Evolutionary conservation across 2,329 filamentous ascomycete species (phyloP).

Genomic region (Botrytis paeoniae): DNA sequence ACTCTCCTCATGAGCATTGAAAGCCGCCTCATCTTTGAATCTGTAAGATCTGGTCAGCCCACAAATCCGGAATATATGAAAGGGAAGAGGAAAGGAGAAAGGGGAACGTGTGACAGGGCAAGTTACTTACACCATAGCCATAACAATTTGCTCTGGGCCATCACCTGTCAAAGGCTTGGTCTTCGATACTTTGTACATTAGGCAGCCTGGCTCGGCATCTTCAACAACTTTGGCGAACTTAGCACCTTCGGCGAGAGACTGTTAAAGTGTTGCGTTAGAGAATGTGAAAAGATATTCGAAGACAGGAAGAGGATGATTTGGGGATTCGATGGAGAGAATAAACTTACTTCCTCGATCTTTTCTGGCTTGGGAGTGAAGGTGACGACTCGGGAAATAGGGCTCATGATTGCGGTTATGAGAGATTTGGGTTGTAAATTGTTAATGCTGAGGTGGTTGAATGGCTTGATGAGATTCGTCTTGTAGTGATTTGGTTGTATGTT

Average conservation of each 20-base stretch:
- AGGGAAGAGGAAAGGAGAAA: background rate
- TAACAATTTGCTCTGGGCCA: slow-evolving; percentile 12
- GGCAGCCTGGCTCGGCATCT: background rate
- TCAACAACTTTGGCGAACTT: background rate
- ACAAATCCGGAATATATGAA: too few relatives aligned
- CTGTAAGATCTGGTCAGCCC: background rate
- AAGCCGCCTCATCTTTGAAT: slow-evolving; percentile 7
- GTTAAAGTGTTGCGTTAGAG: background rate
- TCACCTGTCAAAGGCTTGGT: background rate
- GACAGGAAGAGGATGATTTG: background rate
- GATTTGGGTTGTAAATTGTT: background rate
- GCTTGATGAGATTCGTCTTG: background rate
- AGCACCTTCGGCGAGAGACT: background rate
- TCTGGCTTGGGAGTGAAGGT: slow-evolving; percentile 13
- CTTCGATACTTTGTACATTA: slow-evolving; percentile 9
- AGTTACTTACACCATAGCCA: background rate
- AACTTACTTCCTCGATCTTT: background rate
- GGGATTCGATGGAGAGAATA: background rate
- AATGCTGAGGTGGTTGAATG: background rate
- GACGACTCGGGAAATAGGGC: background rate
- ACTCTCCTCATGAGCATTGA: slow-evolving; percentile 9
- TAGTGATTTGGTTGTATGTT: background rate
- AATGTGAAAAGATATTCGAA: background rate
- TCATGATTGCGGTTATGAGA: background rate
- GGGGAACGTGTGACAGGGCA: background rate